Percentiles rank a stretch among this genome's conserved stretches.
Conservation (phyloP, 148 eudicot species). For the Hydrangea macrophylla region DNA sequence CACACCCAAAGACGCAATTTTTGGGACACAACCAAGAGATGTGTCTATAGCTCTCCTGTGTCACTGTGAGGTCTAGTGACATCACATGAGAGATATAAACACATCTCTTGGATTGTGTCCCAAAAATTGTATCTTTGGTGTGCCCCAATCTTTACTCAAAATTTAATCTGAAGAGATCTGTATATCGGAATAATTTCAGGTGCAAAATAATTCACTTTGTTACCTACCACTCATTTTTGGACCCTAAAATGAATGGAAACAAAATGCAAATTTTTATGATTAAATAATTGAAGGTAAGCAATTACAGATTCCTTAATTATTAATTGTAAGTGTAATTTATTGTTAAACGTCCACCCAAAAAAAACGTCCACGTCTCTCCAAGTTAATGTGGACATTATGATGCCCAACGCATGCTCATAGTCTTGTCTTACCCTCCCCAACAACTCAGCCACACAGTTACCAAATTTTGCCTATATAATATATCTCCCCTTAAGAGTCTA, state of each 20-base stretch:
- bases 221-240: not conserved
- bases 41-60: too few relatives aligned
- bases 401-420: not conserved
- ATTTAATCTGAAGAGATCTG: not conserved
- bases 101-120: too few relatives aligned
- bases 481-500: not conserved
- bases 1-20: too few relatives aligned
- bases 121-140: too few relatives aligned
- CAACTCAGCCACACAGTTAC: not conserved
- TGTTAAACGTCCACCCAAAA: too few relatives aligned
- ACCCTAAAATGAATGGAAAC: not conserved
- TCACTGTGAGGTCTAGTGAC: too few relatives aligned
- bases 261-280: not conserved
- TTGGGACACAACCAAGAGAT: too few relatives aligned
- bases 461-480: not conserved
- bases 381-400: not conserved
- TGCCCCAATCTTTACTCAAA: too few relatives aligned
- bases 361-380: too few relatives aligned
- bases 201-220: not conserved
- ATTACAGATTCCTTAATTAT: not conserved
- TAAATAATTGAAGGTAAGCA: not conserved
- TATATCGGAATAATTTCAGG: not conserved
- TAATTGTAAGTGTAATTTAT: not conserved
- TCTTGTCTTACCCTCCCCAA: not conserved
- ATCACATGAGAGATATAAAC: too few relatives aligned